A percentile compares a stretch with the other conserved stretches of the same genome.
Conservation (phyloP, 1,139 yeast genomes). For the Schizosaccharomyces versatilis region DNA sequence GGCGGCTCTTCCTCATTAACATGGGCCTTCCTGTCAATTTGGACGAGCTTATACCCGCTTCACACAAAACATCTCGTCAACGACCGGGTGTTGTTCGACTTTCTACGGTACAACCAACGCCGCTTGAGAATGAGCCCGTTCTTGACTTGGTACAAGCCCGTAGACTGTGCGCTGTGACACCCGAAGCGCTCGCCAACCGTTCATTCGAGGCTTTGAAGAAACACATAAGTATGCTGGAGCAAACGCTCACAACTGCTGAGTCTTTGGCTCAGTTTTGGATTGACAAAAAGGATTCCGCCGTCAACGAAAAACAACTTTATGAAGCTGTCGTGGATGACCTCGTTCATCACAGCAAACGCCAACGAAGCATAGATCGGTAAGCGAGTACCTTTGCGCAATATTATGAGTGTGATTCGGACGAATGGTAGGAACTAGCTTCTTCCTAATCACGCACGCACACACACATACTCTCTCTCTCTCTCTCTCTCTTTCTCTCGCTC, state of each 20-base stretch:
- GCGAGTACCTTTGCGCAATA: no score
- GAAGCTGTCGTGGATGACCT: conserved; percentile 51
- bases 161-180: conserved; percentile 18
- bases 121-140: conserved; percentile 3
- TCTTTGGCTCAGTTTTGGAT: conserved; percentile 30
- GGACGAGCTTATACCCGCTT: conserved; percentile 22
- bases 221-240: conserved; percentile 16
- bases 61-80: conserved; percentile 7
- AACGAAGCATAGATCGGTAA: background rate
- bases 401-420: no score
- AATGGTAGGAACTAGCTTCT: background rate
- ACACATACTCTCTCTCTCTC: background rate
- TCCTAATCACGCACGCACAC: background rate
- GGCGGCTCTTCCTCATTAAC: conserved; percentile 34
- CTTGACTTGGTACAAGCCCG: conserved; percentile 12
- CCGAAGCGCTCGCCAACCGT: conserved; percentile 20
- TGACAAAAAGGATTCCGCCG: conserved; percentile 24
- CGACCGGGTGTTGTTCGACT: conserved; percentile 4
- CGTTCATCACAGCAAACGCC: conserved; percentile 18
- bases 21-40: conserved; percentile 39
- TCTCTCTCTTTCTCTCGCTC: background rate
- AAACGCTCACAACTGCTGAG: conserved; percentile 18
- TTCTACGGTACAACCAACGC: conserved; percentile 6
- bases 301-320: conserved; percentile 37
- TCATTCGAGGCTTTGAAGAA: conserved; percentile 17